These are phyloP conservation scores for Talaromyces borbonicus DNA, from an alignment of 495 filamentous ascomycete species.

Conservation along the genomic window DNA sequence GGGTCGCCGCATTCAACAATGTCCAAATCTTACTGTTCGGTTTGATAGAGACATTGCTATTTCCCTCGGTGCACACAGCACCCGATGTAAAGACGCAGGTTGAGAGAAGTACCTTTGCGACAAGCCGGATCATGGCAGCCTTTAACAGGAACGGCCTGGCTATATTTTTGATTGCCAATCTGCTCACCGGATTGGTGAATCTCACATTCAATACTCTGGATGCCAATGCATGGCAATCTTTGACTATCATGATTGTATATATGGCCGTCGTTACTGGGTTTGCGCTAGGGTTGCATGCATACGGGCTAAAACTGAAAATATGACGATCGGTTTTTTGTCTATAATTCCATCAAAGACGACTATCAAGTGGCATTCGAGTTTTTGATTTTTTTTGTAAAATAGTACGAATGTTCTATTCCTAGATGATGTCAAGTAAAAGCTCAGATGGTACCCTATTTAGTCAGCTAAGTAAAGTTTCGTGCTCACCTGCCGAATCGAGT, in stretches of 20 bases:
- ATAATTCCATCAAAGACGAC: too few relatives aligned
- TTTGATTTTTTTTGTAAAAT: too few relatives aligned
- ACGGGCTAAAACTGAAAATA: slow-evolving; percentile 63
- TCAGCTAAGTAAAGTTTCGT: too few relatives aligned
- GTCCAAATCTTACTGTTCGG: slow-evolving; percentile 69
- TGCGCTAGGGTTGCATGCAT: slow-evolving; percentile 62
- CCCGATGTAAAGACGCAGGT: slow-evolving; percentile 29
- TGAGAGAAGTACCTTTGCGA: slow-evolving; percentile 57
- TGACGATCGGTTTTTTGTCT: not conserved
- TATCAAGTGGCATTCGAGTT: too few relatives aligned
- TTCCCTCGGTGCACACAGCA: slow-evolving; percentile 57
- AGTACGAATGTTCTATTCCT: too few relatives aligned
- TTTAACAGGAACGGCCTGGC: slow-evolving; percentile 85
- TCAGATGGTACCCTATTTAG: too few relatives aligned
- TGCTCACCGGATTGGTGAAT: slow-evolving; percentile 84
- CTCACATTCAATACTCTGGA: slow-evolving; percentile 73
- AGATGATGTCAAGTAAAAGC: not conserved
- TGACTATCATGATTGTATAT: slow-evolving; percentile 69
- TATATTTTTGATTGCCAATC: slow-evolving; percentile 80
- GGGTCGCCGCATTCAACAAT: slow-evolving; percentile 83
- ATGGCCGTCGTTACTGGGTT: slow-evolving; percentile 51
- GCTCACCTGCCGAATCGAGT: too few relatives aligned
- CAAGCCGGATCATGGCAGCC: slow-evolving; percentile 65
- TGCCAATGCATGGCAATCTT: slow-evolving; percentile 47
- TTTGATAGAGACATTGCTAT: slow-evolving; percentile 63